phyloP scores from a whole-genome alignment of 176 grass and related monocot species.

The Musa troglodytarum region DNA sequence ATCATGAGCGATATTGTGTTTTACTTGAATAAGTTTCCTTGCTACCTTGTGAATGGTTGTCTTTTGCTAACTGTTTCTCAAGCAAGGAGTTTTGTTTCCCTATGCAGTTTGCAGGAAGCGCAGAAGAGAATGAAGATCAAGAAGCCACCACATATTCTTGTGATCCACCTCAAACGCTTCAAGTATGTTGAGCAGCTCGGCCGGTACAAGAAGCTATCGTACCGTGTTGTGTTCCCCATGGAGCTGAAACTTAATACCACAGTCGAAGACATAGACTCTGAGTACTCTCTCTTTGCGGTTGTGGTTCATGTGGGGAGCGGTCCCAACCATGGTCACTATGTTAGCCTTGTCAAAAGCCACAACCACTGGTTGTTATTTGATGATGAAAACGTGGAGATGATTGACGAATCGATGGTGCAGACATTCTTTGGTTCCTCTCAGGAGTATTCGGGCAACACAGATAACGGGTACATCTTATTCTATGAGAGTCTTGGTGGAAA shows the following conservation, averaged over 20 bases:
- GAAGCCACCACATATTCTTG: constrained; percentile 25
- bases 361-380: constrained; percentile 97
- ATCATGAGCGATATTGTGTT: too few relatives aligned
- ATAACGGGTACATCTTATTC: constrained; percentile 98
- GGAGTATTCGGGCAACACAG: constrained; percentile 92
- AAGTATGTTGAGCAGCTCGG: constrained; percentile 19
- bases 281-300: constrained; percentile 92
- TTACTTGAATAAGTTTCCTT: too few relatives aligned
- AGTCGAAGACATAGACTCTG: constrained; percentile 60
- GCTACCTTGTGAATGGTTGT: too few relatives aligned
- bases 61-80: not conserved
- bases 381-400: constrained; percentile 92
- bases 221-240: constrained; percentile 25
- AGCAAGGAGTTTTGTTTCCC: not conserved
- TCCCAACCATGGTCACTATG: constrained; percentile 95
- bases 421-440: constrained; percentile 91
- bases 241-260: constrained; percentile 63
- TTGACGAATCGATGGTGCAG: constrained; percentile 79
- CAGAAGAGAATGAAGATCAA: constrained; percentile 34
- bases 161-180: constrained; percentile 31
- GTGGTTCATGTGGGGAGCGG: constrained; percentile 94
- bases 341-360: constrained; percentile 93
- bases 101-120: constrained; percentile 25
- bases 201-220: constrained; percentile 24
- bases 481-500: constrained; percentile 66